Evolutionary conservation across 2,329 filamentous ascomycete genomes (phyloP).

Genomic region (Hortaea sp.): DNA sequence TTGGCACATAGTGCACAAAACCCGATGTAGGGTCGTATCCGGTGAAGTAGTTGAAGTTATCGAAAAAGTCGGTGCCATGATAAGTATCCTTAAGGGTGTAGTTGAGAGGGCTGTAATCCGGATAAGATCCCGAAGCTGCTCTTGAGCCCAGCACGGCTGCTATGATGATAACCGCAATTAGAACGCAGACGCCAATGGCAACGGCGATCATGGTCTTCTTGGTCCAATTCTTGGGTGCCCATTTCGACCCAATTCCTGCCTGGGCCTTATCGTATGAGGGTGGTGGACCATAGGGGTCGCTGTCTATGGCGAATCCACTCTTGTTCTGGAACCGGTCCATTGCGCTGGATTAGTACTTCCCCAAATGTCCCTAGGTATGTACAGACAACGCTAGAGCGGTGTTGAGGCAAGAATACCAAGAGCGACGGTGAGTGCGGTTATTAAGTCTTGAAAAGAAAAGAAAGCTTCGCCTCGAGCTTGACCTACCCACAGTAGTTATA

Average conservation of each 20-base stretch:
- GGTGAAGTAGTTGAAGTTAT: conserved; percentile 40
- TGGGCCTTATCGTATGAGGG: conserved; percentile 1
- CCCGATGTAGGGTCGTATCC: conserved; percentile 40
- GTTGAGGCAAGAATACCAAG: too few relatives aligned
- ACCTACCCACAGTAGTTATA: too few relatives aligned
- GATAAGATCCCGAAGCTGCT: conserved; percentile 11
- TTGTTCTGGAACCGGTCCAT: conserved; percentile 1
- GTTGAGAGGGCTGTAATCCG: conserved; percentile 17
- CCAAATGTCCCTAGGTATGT: background rate
- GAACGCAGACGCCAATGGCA: conserved; percentile 6
- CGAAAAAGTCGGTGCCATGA: conserved; percentile 38
- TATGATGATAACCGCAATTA: conserved; percentile 17
- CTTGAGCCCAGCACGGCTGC: conserved; percentile 18
- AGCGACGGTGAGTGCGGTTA: too few relatives aligned
- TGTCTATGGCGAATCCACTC: conserved; percentile 1
- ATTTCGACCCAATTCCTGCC: conserved; percentile 11
- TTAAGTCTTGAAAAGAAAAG: too few relatives aligned
- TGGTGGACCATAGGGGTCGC: conserved; percentile 1
- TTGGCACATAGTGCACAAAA: conserved; percentile 38
- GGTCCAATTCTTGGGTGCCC: conserved; percentile 17
- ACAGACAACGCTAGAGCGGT: background rate
- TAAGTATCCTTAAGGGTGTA: conserved; percentile 24
- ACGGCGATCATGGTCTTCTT: conserved; percentile 11
- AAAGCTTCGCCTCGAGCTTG: too few relatives aligned
- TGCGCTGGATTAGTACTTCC: background rate